Evolutionary conservation across 768 basidiomycete species (phyloP), one percentile per base, ranked within the genome.

Genomic region (Pleurotus giganteus): DNA sequence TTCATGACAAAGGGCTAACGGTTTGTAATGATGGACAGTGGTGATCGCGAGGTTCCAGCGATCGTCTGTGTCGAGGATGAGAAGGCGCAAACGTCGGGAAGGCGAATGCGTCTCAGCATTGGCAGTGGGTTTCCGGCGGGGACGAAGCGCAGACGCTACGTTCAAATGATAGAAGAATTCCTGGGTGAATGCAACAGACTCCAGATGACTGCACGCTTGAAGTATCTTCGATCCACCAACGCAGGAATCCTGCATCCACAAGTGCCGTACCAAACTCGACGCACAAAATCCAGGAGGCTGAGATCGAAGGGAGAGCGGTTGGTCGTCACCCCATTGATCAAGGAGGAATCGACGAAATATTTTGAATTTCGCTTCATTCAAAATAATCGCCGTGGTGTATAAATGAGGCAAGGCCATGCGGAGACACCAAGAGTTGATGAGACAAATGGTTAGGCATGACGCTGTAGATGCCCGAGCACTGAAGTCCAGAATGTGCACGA

Each of bases 1-100:
- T 32, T 59, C 60, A 0, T 27, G 36, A 34, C 63, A 63, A 15
- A 66, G 42, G n/a, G n/a, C n/a, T 32, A 61, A 62, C 2, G 54
- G 58, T 5, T 53, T 50, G 17, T 42, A 29, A n/a, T 21, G 34
- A 24, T n/a, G 47, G 24, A 29, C 37, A 45, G 41, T 24, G 31
- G 26, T 34, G n/a, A n/a, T 17, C 19, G 56, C 31, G 2, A 55
- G 47, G 9, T 57, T 55, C 64, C 63, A 61, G 4, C 53, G 34
- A 6, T 54, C 13, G 4, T 34, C 44, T 19, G 61, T 50, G 12
- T 61, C 57, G n/a, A 49, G 47, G 44, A 64, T 43, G 7, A 67
- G 46, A 32, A 59, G 56, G 12, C 64, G 53, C 17, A 55, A 56
- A 11, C 47, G 47, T 34, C 57, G 59, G 8, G 39, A 15, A 4